Evolutionary conservation across 2,329 filamentous ascomycete genomes (phyloP).

Genomic region (Epicoccum nigrum): DNA sequence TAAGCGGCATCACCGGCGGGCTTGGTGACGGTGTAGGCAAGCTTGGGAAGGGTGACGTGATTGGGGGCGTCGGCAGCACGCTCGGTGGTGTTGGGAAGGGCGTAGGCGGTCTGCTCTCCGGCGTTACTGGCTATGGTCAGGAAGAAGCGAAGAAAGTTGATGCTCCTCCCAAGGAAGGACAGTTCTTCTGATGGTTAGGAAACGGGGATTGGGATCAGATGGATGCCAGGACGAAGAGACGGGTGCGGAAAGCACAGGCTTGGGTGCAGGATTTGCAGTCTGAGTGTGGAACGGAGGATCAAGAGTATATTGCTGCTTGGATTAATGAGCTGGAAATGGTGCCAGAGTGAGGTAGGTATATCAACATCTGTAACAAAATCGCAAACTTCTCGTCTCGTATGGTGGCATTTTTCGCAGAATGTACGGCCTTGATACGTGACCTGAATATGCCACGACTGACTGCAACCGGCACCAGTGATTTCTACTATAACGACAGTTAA

Average conservation of each 20-base stretch:
- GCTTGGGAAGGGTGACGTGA: constrained; percentile 52
- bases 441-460: no score
- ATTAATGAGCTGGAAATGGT: constrained; percentile 9
- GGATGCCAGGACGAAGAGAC: constrained; percentile 7
- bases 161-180: constrained; percentile 19
- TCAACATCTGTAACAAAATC: no score
- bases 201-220: constrained; percentile 9
- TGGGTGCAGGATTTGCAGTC: constrained; percentile 12
- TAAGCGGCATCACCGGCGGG: constrained; percentile 50
- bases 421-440: no score
- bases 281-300: constrained; percentile 14
- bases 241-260: constrained; percentile 11
- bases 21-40: constrained; percentile 54
- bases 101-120: constrained; percentile 45
- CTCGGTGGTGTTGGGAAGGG: constrained; percentile 50
- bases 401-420: no score
- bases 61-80: constrained; percentile 52
- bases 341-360: background rate
- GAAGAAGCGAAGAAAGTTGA: constrained; percentile 25
- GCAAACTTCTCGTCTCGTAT: no score
- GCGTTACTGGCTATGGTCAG: constrained; percentile 35
- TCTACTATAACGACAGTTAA: no score
- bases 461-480: no score
- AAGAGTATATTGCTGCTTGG: constrained; percentile 18
- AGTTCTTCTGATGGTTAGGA: constrained; percentile 19